These are phyloP conservation scores for Vitis labrusca DNA, from an alignment of 164 flowering plant genomes.

Conservation along the genomic window DNA sequence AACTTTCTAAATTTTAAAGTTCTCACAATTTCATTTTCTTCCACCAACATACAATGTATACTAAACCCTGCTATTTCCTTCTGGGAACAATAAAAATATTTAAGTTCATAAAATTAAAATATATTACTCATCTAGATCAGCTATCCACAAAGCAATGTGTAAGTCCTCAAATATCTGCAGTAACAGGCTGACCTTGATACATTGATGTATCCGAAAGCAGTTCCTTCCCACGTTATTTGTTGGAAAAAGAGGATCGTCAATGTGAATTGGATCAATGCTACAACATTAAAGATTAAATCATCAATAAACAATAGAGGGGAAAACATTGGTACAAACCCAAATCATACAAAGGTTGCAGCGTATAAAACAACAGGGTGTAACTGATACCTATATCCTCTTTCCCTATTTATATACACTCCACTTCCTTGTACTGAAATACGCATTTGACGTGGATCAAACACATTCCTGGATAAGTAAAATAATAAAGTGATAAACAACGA, in stretches of 20 bases:
- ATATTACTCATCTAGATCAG: too few species aligned
- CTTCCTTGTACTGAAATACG: constrained; percentile 91
- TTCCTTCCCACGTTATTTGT: constrained; percentile 93
- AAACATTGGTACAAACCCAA: background rate
- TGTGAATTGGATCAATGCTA: constrained; percentile 92
- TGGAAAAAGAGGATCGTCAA: constrained; percentile 94
- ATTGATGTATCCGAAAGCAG: constrained; percentile 96
- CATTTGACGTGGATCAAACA: constrained; percentile 98
- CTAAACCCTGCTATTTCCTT: too few species aligned
- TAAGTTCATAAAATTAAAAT: background rate
- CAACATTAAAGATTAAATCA: constrained; percentile 21
- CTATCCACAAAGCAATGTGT: too few species aligned
- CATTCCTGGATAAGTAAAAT: constrained; percentile 51
- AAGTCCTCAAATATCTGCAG: too few species aligned
- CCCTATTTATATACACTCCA: constrained; percentile 83
- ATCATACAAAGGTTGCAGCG: background rate
- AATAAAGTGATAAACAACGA: background rate
- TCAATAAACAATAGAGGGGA: constrained; percentile 1
- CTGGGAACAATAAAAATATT: background rate
- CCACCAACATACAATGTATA: too few species aligned
- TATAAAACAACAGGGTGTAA: constrained; percentile 3
- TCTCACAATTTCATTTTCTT: too few species aligned
- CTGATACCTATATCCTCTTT: constrained; percentile 78
- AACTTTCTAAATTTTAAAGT: too few species aligned
- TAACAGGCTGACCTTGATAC: constrained; percentile 70